Base-by-base conservation (phyloP, 2,329 filamentous ascomycete genomes). In the Xylaria sp. region DNA sequence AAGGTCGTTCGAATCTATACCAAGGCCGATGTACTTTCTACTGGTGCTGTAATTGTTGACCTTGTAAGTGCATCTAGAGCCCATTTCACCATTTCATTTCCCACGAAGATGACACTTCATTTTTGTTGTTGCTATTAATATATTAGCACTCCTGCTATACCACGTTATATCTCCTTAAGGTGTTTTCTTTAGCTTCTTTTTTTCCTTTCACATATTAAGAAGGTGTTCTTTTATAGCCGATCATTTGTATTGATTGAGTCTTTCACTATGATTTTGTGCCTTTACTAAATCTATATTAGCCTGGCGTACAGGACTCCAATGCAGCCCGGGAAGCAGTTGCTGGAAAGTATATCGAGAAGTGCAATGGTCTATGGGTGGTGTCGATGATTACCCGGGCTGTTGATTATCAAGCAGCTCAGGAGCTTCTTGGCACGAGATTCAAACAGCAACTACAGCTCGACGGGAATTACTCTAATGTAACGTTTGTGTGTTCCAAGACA, bases 221-320 rank as follows among this genome's bases (percentile, higher is more conserved):
- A n/a, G n/a, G n/a, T n/a, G n/a, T n/a, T n/a, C n/a, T n/a, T n/a
- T n/a, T 20, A 45, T 3, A 10, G 1, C 7, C n/a, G 10, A 22
- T n/a, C 4, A 5, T 42, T n/a, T n/a, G 15, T 15, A 42, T 7
- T 2, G 1, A 45, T 22, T 45, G 5, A 36, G 11, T 15, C 39
- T 44, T 29, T 29, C n/a, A 29, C 17, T 42, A 2, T 11, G 5
- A 31, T 56, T 22, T n/a, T 22, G 25, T 38, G 11, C 25, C 11
- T 2, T 29, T 36, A 27, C 68, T 76, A 56, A n/a, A 9, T 33
- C 4, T 5, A 5, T 6, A 13, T n/a, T 49, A 79, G 74, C 87
- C 87, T 5, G 87, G 87, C 47, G 80, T 87, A 0, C 83, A 86
- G 15, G 88, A 90, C 71, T 83, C 83, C 0, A 90, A 90, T 72